Conservation (phyloP, 2,329 filamentous ascomycete species). For the Lasiodiplodia hormozganensis region DNA sequence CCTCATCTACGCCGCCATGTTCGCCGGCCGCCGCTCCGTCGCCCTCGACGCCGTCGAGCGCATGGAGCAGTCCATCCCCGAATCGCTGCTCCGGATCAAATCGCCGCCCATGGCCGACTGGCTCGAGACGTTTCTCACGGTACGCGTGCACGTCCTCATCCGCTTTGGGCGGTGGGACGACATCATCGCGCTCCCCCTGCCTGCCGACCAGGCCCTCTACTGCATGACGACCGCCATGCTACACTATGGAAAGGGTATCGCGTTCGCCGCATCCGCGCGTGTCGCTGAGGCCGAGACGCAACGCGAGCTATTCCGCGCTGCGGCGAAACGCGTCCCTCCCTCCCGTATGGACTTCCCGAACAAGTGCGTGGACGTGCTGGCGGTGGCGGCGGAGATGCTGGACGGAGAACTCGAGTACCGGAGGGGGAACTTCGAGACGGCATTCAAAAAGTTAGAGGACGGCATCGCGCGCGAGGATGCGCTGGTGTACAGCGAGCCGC, state of each 20-base stretch:
- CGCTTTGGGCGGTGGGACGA: too few relatives aligned
- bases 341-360: background rate
- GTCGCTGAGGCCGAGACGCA: background rate
- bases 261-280: background rate
- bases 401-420: slow-evolving; percentile 78
- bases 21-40: too few relatives aligned
- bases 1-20: too few relatives aligned
- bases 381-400: slow-evolving; percentile 69
- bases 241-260: background rate
- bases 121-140: too few relatives aligned
- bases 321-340: background rate
- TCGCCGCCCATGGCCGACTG: too few relatives aligned
- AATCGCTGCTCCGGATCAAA: too few relatives aligned
- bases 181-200: too few relatives aligned
- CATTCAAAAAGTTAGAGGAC: slow-evolving; percentile 67
- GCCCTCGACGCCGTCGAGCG: too few relatives aligned
- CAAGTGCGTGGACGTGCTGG: slow-evolving; percentile 60
- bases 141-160: too few relatives aligned
- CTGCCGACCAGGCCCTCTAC: too few relatives aligned
- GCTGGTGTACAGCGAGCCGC: slow-evolving; percentile 75
- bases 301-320: background rate
- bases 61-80: too few relatives aligned
- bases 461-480: slow-evolving; percentile 64
- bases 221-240: background rate
- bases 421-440: slow-evolving; percentile 61